phyloP scores from a whole-genome alignment of 371 early-diverging fungal genomes.

The Rhizopus sp. region DNA sequence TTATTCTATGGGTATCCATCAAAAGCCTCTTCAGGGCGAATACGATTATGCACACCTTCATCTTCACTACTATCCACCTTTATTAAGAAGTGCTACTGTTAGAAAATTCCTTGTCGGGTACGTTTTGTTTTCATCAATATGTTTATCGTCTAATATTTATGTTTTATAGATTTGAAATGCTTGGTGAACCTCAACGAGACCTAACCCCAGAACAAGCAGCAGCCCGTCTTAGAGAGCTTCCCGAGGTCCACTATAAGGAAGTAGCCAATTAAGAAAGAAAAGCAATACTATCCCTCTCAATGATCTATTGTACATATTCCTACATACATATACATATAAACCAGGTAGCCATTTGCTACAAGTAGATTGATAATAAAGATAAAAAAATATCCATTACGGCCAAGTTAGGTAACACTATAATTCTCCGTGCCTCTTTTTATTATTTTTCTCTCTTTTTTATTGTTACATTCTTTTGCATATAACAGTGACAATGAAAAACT shows the following conservation, averaged over 20 bases:
- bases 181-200: slow-evolving; percentile 93
- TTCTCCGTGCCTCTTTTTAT: slow-evolving; percentile 2
- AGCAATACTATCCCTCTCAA: background rate
- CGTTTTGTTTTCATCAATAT: slow-evolving; percentile 8
- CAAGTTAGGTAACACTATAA: background rate
- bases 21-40: slow-evolving; percentile 66
- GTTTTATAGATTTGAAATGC: slow-evolving; percentile 80
- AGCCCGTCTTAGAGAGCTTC: slow-evolving; percentile 51
- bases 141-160: background rate
- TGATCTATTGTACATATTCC: slow-evolving; percentile 10
- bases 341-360: background rate
- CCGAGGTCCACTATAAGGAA: slow-evolving; percentile 66
- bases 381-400: background rate
- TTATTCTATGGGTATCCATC: slow-evolving; percentile 94
- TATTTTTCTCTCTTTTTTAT: background rate
- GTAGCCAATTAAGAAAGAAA: background rate
- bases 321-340: background rate
- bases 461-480: background rate
- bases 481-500: background rate
- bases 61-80: slow-evolving; percentile 93
- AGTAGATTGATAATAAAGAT: background rate
- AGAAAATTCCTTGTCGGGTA: slow-evolving; percentile 96
- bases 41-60: slow-evolving; percentile 75
- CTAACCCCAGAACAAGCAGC: slow-evolving; percentile 92
- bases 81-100: slow-evolving; percentile 85